Evolutionary conservation across 805 yeast genomes (phyloP), one percentile per base, ranked within the genome.

Genomic region (Danielozyma ontarioensis): DNA sequence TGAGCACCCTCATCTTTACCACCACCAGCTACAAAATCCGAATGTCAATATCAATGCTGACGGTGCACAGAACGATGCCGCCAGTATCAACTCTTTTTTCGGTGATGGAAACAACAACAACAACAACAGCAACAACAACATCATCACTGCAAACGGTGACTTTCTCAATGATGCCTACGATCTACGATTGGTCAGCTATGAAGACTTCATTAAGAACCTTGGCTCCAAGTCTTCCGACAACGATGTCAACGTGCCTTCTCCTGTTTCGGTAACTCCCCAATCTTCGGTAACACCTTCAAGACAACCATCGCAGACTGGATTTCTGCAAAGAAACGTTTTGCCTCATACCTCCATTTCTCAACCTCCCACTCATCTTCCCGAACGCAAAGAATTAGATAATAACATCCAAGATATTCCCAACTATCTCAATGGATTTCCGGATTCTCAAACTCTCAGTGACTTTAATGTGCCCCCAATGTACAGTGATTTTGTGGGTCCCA

Each of bases 271-370:
- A 6, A 31, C 32, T 8, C 46, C 48, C 4, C 43, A 37, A 30
- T 32, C 39, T 6, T 34, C 44, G 13, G 28, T 39, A 14, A 5
- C 25, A 12, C 45, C 47, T 12, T 42, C 46, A 13, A 30, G 46
- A 13, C 48, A 44, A 17, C 35, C 40, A 13, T 45, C 40, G 48
- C 45, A 40, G 32, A 17, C 34, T 23, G 37, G 43, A 11, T 27
- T 13, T 17, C 32, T n/a, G 32, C 26, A 15, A 8, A 25, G 15
- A 25, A 23, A 14, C 23, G n/a, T n/a, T n/a, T n/a, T n/a, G n/a
- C n/a, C n/a, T n/a, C n/a, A n/a, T n/a, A n/a, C n/a, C n/a, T n/a
- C n/a, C n/a, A n/a, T n/a, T n/a, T n/a, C n/a, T n/a, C n/a, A n/a
- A n/a, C n/a, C n/a, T n/a, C n/a, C n/a, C n/a, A n/a, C n/a, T n/a